Evolutionary conservation across 2,329 filamentous ascomycete species (phyloP), one percentile per base, ranked within the genome.

Genomic region (Aspergillus sclerotialis): DNA sequence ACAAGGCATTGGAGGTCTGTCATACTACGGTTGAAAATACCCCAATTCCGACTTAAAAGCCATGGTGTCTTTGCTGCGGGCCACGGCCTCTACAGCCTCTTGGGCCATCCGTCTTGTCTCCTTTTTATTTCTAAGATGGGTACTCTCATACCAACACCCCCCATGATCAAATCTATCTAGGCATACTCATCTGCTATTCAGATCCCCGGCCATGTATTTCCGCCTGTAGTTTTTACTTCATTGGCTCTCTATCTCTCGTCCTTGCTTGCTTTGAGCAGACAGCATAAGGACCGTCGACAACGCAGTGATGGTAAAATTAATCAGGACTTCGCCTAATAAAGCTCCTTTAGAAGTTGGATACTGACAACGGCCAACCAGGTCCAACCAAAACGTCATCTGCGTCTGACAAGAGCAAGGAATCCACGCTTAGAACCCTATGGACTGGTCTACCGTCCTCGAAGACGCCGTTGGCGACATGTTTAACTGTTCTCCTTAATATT

Each of bases 361-460:
- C n/a, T n/a, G n/a, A n/a, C n/a, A n/a, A n/a, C n/a, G n/a, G n/a
- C n/a, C n/a, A n/a, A n/a, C n/a, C n/a, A n/a, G n/a, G n/a, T n/a
- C n/a, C n/a, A n/a, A n/a, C n/a, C n/a, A n/a, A n/a, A n/a, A n/a
- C n/a, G n/a, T n/a, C n/a, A 15, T 5, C 13, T 18, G 11, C 11
- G 19, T 4, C 8, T 31, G 2, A 8, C 16, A 23, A 11, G 11
- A 12, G 9, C 15, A 14, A 19, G 12, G 25, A 32, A 24, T 56
- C 53, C 14, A 37, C 75, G 1, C 64, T 82, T 45, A 73, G 72
- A 44, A 84, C 85, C 3, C 66, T 96, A 5, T 63, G 93, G 15
- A 77, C 77, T 3, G 92, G 92, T 3, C 65, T 82, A 0, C 90
- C 92, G 2, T 87, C 79, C 48, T 75, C 82, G 5, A 73, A 69